Evolutionary conservation across 179 eudicot species (phyloP), one percentile per base, ranked within the genome.

Genomic region (Dionaea muscipula): DNA sequence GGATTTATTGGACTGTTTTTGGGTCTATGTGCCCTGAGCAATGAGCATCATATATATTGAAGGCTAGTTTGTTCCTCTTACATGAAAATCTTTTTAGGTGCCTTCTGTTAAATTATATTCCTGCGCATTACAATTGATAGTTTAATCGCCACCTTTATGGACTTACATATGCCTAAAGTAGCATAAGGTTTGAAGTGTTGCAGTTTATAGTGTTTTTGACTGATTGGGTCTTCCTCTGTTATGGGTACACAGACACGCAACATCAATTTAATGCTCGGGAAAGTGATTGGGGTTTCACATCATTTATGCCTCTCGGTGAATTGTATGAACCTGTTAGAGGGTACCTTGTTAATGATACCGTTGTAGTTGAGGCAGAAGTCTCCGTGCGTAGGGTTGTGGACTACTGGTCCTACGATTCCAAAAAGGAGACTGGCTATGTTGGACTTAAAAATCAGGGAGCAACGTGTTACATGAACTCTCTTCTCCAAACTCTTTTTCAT

Each of bases 391-490:
- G 68, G 80, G 68, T 82, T 51, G 78, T 76, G 38, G 94, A 82
- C 64, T 74, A 82, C 51, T 78, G 85, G 81, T 55, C 82, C 4
- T 82, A 87, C 49, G 96, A 87, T 74, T 87, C 96, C 10, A 87
- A 87, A 54, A 87, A 87, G 66, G 96, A 87, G 65, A 87, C 96
- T 39, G 96, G 96, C 41, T 87, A 69, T 78, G 96, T 87, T 76
- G 96, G 96, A 49, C 81, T 87, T 14, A 87, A 87, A 73, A 87
- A 87, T 67, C 96, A 87, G 70, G 96, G 96, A 66, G 96, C 96
- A 15, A 87, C 96, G 27, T 84, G 96, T 68, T 87, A 87, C 67
- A 83, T 86, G 91, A 86, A 86, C 60, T 83, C 91, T 69, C 83
- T 86, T 38, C 88, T 86, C 49, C 95, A 87, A 66, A 87, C 94